These are phyloP conservation scores for Mortierella claussenii DNA, from an alignment of 192 early-diverging fungal species.

Conservation along the genomic window DNA sequence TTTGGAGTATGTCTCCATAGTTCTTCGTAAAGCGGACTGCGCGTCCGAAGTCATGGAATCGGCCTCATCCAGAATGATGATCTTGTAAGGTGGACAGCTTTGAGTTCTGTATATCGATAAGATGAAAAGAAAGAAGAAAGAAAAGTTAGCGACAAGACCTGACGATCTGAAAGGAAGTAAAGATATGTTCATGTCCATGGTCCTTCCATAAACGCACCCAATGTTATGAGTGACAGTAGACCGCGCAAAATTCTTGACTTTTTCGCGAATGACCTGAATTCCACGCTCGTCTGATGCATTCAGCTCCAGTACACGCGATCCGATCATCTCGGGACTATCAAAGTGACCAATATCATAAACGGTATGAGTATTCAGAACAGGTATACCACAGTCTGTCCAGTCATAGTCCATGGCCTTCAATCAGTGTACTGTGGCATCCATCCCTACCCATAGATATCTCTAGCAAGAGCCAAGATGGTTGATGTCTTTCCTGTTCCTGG, in stretches of 20 bases:
- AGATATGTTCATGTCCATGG: no score
- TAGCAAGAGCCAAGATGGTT: constrained; percentile 89
- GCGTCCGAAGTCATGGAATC: constrained; percentile 97
- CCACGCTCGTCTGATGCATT: constrained; percentile 99
- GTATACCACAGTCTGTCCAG: no score
- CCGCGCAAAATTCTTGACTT: constrained; percentile 94
- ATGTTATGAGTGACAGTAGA: constrained; percentile 63
- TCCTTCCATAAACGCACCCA: constrained; percentile 58
- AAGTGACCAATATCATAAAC: no score
- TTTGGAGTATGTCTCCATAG: constrained; percentile 95
- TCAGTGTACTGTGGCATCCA: no score
- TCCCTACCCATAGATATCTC: constrained; percentile 83
- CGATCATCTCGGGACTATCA: constrained; percentile 82
- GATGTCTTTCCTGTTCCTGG: constrained; percentile 98
- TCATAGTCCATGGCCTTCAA: no score
- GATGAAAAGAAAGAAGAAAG: no score
- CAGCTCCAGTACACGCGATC: constrained; percentile 87
- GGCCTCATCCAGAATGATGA: constrained; percentile 96
- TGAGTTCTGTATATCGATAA: constrained; percentile 22
- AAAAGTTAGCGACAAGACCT: neutral
- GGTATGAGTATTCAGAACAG: no score
- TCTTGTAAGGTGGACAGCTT: constrained; percentile 89
- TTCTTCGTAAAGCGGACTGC: constrained; percentile 90
- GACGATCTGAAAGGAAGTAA: no score
- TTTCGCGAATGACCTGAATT: constrained; percentile 92